phyloP scores from a whole-genome alignment of 2,329 filamentous ascomycete genomes.

The Metarhizium album region DNA sequence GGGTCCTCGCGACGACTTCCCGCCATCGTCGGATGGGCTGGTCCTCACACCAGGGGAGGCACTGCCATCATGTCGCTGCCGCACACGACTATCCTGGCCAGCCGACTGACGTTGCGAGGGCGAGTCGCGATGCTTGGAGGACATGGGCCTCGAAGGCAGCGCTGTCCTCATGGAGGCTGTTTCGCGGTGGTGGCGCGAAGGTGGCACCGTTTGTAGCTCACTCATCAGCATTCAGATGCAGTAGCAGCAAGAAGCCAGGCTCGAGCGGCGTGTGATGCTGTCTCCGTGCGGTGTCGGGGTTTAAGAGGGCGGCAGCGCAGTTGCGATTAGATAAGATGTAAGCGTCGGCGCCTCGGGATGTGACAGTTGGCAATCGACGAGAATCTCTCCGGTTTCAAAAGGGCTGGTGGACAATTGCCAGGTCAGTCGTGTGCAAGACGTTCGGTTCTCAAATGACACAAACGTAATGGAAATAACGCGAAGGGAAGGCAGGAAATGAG shows the following conservation, averaged over 20 bases:
- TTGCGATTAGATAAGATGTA: conserved; percentile 5
- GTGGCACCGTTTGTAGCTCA: conserved; percentile 16
- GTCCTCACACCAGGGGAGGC: conserved; percentile 17
- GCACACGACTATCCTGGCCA: conserved; percentile 13
- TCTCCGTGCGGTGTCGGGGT: neutral
- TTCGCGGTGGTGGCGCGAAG: conserved; percentile 20
- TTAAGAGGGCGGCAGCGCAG: neutral
- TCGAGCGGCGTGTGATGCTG: neutral
- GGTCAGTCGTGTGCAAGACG: neutral
- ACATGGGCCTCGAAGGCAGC: conserved; percentile 27
- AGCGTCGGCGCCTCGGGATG: neutral
- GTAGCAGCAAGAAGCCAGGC: neutral
- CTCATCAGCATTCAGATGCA: conserved; percentile 18
- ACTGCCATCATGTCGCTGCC: conserved; percentile 13
- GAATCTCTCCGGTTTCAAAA: neutral
- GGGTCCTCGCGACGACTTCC: conserved; percentile 15
- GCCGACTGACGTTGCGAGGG: conserved; percentile 14
- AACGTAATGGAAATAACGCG: neutral
- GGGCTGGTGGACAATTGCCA: neutral
- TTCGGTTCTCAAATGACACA: neutral
- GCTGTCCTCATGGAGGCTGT: conserved; percentile 22
- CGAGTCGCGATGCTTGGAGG: conserved; percentile 19
- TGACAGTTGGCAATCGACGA: neutral
- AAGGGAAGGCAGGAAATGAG: neutral
- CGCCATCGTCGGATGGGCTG: conserved; percentile 14